phyloP scores from a whole-genome alignment of 2,329 filamentous ascomycete species.

The Ascochyta koolunga region DNA sequence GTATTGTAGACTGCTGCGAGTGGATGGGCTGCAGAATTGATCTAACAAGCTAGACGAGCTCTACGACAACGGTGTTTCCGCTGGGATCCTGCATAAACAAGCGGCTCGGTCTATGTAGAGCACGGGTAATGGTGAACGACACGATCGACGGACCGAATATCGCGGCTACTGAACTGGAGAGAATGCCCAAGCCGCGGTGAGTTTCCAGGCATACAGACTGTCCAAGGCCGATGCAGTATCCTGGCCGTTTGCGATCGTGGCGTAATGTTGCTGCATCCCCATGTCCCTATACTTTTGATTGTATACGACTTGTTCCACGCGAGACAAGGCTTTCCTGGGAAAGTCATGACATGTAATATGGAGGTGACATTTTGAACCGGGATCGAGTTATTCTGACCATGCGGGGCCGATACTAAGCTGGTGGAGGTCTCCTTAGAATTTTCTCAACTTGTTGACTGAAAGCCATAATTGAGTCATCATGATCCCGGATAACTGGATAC shows the following conservation, averaged over 20 bases:
- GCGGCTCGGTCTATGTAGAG: not conserved
- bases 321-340: not conserved
- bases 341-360: not conserved
- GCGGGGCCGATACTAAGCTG: slow-evolving; percentile 7
- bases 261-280: slow-evolving; percentile 4
- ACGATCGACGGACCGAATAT: not conserved
- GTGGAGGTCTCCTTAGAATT: not conserved
- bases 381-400: not conserved
- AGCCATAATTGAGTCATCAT: not conserved
- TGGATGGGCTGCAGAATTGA: not conserved
- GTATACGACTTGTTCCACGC: not conserved
- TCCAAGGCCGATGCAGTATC: not conserved
- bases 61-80: not conserved
- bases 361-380: not conserved
- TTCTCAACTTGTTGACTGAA: not conserved
- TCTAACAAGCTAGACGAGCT: not conserved
- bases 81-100: not conserved
- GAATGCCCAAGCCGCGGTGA: not conserved
- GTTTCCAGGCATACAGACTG: not conserved
- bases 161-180: not conserved
- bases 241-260: not conserved
- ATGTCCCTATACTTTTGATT: not conserved
- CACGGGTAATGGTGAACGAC: not conserved
- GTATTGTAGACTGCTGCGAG: not conserved
- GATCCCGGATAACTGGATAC: not conserved